Conservation (phyloP, 306 rosid genomes). For the Quercus wislizeni region DNA sequence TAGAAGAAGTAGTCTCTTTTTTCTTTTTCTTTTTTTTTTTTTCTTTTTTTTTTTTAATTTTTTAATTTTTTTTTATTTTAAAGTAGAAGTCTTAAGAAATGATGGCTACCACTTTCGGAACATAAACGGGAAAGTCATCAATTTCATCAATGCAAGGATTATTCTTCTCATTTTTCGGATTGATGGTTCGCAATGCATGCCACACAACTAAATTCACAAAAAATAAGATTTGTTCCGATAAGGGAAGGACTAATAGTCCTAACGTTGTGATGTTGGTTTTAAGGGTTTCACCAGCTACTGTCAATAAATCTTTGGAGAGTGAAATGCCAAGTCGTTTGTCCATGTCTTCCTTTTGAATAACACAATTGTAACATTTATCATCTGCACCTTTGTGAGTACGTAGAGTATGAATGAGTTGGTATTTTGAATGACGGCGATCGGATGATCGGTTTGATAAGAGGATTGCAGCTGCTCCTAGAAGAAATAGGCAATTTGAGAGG, state of each 20-base stretch:
- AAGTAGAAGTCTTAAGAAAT: background rate
- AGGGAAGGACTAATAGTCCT: background rate
- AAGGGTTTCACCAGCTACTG: background rate
- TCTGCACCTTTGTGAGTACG: conserved; percentile 1
- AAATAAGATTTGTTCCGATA: background rate
- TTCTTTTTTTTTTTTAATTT: too few relatives aligned
- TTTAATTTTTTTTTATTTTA: too few relatives aligned
- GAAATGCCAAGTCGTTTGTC: background rate
- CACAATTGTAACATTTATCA: background rate
- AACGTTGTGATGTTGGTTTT: background rate
- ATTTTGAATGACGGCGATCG: background rate
- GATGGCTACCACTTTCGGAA: background rate
- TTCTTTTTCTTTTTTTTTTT: too few relatives aligned
- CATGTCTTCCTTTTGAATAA: background rate
- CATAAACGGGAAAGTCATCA: background rate
- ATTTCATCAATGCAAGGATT: conserved; percentile 2
- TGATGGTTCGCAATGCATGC: background rate
- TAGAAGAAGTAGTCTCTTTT: background rate
- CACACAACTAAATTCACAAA: background rate
- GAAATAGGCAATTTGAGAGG: background rate
- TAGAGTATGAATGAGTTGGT: background rate
- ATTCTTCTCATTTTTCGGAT: background rate
- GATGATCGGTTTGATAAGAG: background rate
- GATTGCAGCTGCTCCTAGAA: background rate
- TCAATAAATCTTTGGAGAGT: background rate